Base-by-base conservation (phyloP, 345 rosid genomes). In the Carallia brachiata region DNA sequence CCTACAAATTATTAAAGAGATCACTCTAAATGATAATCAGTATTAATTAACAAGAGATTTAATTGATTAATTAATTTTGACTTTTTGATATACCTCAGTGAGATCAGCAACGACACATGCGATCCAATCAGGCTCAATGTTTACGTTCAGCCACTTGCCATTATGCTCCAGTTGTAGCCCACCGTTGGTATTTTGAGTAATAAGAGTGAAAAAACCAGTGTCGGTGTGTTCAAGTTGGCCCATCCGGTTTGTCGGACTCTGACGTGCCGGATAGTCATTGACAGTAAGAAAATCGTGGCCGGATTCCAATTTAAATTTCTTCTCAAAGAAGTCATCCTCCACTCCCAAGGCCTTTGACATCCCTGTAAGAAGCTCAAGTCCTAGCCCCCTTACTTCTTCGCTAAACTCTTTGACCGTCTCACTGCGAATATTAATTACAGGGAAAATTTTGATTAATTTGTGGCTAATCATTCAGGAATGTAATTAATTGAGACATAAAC, bases 21-120 rank as follows among this genome's bases (percentile, higher is more conserved):
- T 44, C 50, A 44, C 16, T 13, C 50, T 10, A 44, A 32, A 32
- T 32, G 23, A 13, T 44, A 12, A 44, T 44, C 16, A 44, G 17
- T 44, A 2, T 8, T 40, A 8, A 40, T 0, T 1, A 9, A 9
- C 13, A 40, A 9, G 48, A 40, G 1, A 7, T 5, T 2, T 40
- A 44, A 44, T 44, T 44, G 12, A 44, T 44, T 44, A 44, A 44
- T 44, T 6, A 37, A 44, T 44, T 13, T 7, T 12, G 48, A 23
- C 30, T 1, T 15, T 3, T 36, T 2, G 2, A 27, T 28, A 1
- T 40, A 70, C 66, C 66, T 70, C 66, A 17, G 44, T 37, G 34
- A 40, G 71, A 58, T 68, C 71, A 68, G 71, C 71, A 5, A 68
- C 31, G 17, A 39, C 39, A 58, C 39, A 63, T 30, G 59, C 30